A percentile compares a stretch with the other conserved stretches of the same genome.
Conservation (phyloP, 2,329 filamentous ascomycete genomes). For the Calycina herbarum region DNA sequence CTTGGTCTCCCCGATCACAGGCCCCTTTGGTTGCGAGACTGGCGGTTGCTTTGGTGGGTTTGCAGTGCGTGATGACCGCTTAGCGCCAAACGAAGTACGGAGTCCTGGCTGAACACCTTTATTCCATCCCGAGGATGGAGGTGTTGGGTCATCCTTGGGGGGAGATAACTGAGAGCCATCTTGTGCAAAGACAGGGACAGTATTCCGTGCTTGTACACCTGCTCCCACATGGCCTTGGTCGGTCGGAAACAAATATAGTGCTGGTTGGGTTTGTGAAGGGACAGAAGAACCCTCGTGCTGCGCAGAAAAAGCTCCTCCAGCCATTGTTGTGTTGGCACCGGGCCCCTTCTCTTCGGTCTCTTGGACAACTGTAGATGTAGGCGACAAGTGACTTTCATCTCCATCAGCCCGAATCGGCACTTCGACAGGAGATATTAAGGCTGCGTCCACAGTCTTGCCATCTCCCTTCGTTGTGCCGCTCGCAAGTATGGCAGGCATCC, state of each 20-base stretch:
- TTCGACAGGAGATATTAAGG: background rate
- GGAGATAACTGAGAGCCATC: background rate
- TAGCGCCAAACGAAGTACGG: conserved; percentile 42
- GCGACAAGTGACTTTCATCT: background rate
- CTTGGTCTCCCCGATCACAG: background rate
- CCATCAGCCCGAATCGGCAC: background rate
- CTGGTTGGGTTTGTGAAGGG: background rate
- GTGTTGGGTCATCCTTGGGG: background rate
- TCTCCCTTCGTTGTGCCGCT: background rate
- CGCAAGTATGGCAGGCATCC: background rate
- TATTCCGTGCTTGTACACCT: background rate
- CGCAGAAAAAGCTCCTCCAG: background rate
- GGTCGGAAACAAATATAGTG: background rate
- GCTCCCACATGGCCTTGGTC: background rate
- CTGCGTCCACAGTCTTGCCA: background rate
- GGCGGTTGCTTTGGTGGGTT: conserved; percentile 4
- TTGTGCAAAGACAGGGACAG: background rate
- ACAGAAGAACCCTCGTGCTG: background rate
- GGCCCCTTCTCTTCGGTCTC: background rate
- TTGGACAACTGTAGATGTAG: background rate
- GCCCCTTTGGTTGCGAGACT: background rate
- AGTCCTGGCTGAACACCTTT: conserved; percentile 43
- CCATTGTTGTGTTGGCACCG: background rate
- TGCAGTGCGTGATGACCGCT: conserved; percentile 8
- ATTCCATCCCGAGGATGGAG: conserved; percentile 44